Base-by-base conservation (phyloP, 176 grass and related monocot genomes). In the Hyparrhenia diplandra region DNA sequence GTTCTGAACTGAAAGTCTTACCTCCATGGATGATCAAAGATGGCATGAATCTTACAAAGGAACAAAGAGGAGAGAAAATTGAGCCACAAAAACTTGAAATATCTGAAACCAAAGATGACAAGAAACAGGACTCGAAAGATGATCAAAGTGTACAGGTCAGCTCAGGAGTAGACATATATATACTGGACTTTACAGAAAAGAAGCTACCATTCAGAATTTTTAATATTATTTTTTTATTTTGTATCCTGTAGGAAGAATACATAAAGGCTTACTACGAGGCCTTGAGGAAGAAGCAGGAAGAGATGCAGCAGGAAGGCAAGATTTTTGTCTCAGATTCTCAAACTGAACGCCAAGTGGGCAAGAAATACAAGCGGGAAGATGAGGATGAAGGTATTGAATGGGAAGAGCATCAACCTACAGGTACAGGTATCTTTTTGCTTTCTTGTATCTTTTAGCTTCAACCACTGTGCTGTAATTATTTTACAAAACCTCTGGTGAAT, bases 21-120 rank as follows among this genome's bases (percentile, higher is more conserved):
- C 96, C 96, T 80, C 92, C 92, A 59, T 99, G 96, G 96, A 93
- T 99, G 96, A 95, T 99, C 57, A 99, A 67, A 82, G 61, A 95
- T 76, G 96, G 96, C 72, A 99, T 99, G 96, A 92, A 88, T 83
- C 92, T 99, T 86, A 93, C 96, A 73, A 95, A 91, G 80, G 96
- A 99, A 84, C 96, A 99, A 83, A 89, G 92, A 69, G 90, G 96
- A 73, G 96, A 90, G 72, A 82, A 82, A 24, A 89, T 83, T 20
- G 67, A 58, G 66, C 9, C 51, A 60, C 75, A 47, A 51, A 78
- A 90, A 68, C 32, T 62, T 17, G 86, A 84, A 76, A 85, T 74
- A 71, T 70, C 84, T 45, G 73, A 71, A 67, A 32, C 35, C 60
- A 84, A 85, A 43, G 93, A 93, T 87, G 88, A 89, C 25, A 93